A percentile compares a stretch with the other conserved stretches of the same genome.
Evolutionary conservation across 805 yeast genomes (phyloP).

Genomic region (Candida krabiensis): DNA sequence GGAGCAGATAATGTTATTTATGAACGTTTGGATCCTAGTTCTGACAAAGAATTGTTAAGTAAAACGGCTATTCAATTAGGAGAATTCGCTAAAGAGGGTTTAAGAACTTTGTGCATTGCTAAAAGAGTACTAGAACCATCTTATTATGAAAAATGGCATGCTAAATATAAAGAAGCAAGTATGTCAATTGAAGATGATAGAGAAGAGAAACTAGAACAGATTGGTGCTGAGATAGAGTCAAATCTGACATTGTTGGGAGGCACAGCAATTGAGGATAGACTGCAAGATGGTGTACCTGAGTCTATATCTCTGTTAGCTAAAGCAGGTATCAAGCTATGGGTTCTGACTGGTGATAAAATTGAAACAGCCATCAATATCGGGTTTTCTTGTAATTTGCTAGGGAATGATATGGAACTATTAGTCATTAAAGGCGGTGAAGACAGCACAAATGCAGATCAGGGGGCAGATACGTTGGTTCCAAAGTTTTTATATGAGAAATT

Average conservation of each 20-base stretch:
- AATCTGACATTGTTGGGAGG: constrained; percentile 65
- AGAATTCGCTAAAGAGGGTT: constrained; percentile 73
- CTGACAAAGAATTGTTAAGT: constrained; percentile 46
- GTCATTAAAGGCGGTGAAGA: constrained; percentile 47
- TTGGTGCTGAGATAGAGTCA: constrained; percentile 60
- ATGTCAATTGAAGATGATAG: constrained; percentile 54
- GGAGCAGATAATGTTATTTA: constrained; percentile 80
- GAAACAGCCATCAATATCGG: constrained; percentile 87
- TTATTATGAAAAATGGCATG: constrained; percentile 55
- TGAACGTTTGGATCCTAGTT: constrained; percentile 36
- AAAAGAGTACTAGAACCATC: constrained; percentile 46
- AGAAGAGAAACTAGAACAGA: constrained; percentile 53
- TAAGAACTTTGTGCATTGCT: constrained; percentile 74
- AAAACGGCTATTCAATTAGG: constrained; percentile 65
- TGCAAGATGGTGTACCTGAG: constrained; percentile 78
- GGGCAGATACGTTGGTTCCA: constrained; percentile 35
- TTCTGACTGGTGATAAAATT: constrained; percentile 77
- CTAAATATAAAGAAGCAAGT: constrained; percentile 56
- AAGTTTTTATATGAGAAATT: constrained; percentile 50
- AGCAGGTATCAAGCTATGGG: constrained; percentile 84
- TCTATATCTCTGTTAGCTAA: constrained; percentile 62
- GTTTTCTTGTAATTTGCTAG: constrained; percentile 70
- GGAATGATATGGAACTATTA: constrained; percentile 65
- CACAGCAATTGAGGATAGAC: constrained; percentile 78
- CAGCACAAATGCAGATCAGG: constrained; percentile 22